These are phyloP conservation scores for Deuterostichococcus epilithicus DNA, from an alignment of 139 green algal genomes.

Conservation along the genomic window DNA sequence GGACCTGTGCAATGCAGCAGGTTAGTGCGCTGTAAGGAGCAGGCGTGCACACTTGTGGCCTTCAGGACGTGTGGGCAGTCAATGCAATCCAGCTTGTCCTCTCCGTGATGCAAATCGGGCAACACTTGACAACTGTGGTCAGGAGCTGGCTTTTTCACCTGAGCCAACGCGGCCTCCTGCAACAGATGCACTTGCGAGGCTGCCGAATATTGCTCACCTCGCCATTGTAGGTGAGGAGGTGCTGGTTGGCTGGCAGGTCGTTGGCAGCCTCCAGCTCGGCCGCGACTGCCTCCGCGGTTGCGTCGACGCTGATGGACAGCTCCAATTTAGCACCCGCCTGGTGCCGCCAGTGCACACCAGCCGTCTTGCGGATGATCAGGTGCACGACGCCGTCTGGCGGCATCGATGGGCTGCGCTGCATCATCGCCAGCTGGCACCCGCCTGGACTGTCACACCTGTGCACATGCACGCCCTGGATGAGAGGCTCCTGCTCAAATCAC, in stretches of 20 bases:
- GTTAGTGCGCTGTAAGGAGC: too few relatives aligned
- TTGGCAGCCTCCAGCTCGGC: conserved; percentile 30
- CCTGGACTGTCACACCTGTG: neutral
- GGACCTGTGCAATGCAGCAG: conserved; percentile 5
- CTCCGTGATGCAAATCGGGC: too few relatives aligned
- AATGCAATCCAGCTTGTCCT: too few relatives aligned
- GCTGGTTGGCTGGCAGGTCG: conserved; percentile 11
- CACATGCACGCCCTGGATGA: neutral
- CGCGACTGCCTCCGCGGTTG: conserved; percentile 35
- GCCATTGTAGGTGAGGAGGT: conserved; percentile 20
- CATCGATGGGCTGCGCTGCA: neutral
- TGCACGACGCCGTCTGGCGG: conserved; percentile 8
- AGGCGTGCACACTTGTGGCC: too few relatives aligned
- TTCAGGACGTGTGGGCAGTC: too few relatives aligned
- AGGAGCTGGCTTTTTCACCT: neutral
- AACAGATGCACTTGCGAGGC: neutral
- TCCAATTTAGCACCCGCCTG: conserved; percentile 35
- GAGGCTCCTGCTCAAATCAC: too few relatives aligned
- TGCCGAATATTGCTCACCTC: neutral
- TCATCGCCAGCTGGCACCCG: neutral
- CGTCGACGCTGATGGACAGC: conserved; percentile 33
- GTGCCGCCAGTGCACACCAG: conserved; percentile 4
- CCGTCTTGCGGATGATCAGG: conserved; percentile 4
- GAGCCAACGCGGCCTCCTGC: neutral
- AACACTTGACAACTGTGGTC: too few relatives aligned